Percentiles rank a stretch among this genome's conserved stretches.
Conservation (phyloP, 2,329 filamentous ascomycete species). For the Fusarium sp. region DNA sequence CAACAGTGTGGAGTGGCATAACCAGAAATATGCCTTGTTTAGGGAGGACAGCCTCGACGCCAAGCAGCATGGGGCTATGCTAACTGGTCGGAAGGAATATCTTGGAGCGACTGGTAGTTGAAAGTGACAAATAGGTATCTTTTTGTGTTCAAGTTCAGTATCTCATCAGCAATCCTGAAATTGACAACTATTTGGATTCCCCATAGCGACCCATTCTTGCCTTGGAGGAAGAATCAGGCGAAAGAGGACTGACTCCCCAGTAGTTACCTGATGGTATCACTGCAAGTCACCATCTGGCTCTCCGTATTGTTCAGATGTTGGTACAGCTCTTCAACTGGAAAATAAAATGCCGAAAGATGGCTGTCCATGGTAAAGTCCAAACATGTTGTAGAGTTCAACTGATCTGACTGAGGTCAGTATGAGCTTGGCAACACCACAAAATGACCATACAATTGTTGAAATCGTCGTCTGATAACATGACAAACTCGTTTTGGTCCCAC, state of each 20-base stretch:
- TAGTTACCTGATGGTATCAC: too few relatives aligned
- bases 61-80: slow-evolving; percentile 23
- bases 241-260: too few relatives aligned
- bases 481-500: not conserved
- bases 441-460: not conserved
- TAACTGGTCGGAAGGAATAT: slow-evolving; percentile 28
- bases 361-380: not conserved
- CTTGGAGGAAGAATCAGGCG: too few relatives aligned
- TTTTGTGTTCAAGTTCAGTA: not conserved
- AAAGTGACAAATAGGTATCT: not conserved
- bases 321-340: not conserved
- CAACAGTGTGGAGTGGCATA: slow-evolving; percentile 36
- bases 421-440: not conserved
- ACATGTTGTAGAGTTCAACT: not conserved
- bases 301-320: not conserved
- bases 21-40: slow-evolving; percentile 36
- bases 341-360: not conserved
- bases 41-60: slow-evolving; percentile 29
- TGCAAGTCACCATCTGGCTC: not conserved
- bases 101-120: slow-evolving; percentile 4
- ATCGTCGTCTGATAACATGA: not conserved
- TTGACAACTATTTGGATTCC: not conserved
- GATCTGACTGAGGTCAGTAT: not conserved
- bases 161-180: not conserved
- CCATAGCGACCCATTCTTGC: too few relatives aligned